phyloP scores from a whole-genome alignment of 1,284 basidiomycete genomes.

The Microbotryum saponariae region DNA sequence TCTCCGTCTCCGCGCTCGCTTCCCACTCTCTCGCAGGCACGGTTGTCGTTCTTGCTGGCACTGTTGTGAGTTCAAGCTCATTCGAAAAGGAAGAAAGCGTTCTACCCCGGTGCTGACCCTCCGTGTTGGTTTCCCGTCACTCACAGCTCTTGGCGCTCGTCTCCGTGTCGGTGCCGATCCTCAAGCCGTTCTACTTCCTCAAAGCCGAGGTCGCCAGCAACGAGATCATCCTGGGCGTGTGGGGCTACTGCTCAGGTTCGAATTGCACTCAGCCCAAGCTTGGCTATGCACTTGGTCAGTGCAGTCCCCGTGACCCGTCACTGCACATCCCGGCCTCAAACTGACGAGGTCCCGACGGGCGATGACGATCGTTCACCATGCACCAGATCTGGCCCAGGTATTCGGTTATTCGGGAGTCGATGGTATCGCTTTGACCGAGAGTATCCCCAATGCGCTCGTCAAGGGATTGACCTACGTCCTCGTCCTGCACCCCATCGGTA shows the following conservation, averaged over 20 bases:
- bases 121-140: neutral
- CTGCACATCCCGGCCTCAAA: neutral
- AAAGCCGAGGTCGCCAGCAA: slow-evolving; percentile 22
- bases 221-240: slow-evolving; percentile 27
- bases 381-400: slow-evolving; percentile 12
- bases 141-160: slow-evolving; percentile 27
- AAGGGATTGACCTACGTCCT: slow-evolving; percentile 35
- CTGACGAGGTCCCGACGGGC: slow-evolving; percentile 7
- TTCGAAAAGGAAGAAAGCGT: neutral
- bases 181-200: slow-evolving; percentile 35
- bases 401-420: slow-evolving; percentile 17
- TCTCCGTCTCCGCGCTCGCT: neutral
- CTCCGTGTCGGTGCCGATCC: slow-evolving; percentile 30
- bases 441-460: slow-evolving; percentile 31
- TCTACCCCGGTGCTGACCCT: neutral
- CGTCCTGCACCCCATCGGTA: slow-evolving; percentile 34
- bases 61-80: slow-evolving; percentile 13
- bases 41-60: slow-evolving; percentile 30
- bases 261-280: slow-evolving; percentile 23
- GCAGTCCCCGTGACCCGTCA: too few species aligned
- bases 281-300: slow-evolving; percentile 28
- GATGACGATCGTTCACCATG: too few species aligned
- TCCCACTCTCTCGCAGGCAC: slow-evolving; percentile 18
- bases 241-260: slow-evolving; percentile 30
- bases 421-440: slow-evolving; percentile 2